Conservation (phyloP, 164 flowering plant species). For the Annona squamosa region DNA sequence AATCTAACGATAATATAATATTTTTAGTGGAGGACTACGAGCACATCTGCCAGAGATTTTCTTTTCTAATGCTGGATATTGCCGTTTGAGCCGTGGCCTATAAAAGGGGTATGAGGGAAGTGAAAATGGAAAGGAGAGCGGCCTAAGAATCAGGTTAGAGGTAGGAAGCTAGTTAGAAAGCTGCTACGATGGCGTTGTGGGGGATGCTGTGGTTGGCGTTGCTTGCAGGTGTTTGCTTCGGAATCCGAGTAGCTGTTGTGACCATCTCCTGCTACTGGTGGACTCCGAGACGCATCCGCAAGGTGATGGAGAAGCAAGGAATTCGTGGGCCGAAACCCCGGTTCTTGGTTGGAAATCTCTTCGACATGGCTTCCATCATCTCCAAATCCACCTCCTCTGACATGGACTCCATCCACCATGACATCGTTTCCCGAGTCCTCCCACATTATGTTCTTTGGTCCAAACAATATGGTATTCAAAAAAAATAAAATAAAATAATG, state of each 20-base stretch:
- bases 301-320: conserved; percentile 86
- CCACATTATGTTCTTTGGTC: conserved; percentile 89
- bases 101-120: not conserved
- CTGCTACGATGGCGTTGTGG: not conserved
- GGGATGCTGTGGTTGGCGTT: not conserved
- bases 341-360: conserved; percentile 64
- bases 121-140: not conserved
- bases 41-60: too few species aligned
- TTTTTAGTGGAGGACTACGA: too few species aligned
- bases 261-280: conserved; percentile 58
- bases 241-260: not conserved
- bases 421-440: conserved; percentile 69
- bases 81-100: not conserved
- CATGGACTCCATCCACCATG: conserved; percentile 55
- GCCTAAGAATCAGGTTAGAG: not conserved
- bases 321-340: conserved; percentile 85
- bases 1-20: too few species aligned
- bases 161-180: not conserved
- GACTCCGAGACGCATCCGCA: conserved; percentile 73
- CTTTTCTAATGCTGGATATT: too few species aligned
- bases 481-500: too few species aligned
- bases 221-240: not conserved
- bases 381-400: conserved; percentile 53
- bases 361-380: conserved; percentile 56
- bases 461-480: conserved; percentile 47